Evolutionary conservation across 176 grass and related monocot species (phyloP).

Genomic region (Urochloa ruziziensis): DNA sequence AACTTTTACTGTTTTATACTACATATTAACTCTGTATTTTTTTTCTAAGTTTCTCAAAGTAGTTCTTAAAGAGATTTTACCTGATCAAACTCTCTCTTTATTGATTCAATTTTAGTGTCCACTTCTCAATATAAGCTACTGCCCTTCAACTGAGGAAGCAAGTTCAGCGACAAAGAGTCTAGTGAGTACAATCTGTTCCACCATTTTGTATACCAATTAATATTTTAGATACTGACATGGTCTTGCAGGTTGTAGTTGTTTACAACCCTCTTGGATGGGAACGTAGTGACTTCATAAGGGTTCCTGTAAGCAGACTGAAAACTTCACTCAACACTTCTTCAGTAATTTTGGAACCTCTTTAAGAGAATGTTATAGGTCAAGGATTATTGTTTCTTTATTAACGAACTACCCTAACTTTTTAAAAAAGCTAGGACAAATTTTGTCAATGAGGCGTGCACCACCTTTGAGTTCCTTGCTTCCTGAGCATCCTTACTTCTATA

Average conservation of each 20-base stretch:
- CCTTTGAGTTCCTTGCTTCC: background rate
- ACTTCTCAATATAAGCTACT: conserved; percentile 98
- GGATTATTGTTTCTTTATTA: background rate
- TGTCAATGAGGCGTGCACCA: background rate
- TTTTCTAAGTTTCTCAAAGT: background rate
- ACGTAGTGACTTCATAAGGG: conserved; percentile 60
- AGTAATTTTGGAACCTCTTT: background rate
- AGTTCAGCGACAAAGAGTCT: conserved; percentile 57
- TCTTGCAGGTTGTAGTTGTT: conserved; percentile 55
- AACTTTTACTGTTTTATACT: background rate
- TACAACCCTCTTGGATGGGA: conserved; percentile 92
- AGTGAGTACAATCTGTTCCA: conserved; percentile 48
- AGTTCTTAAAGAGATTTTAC: background rate
- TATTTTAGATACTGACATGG: background rate
- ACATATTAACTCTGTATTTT: background rate
- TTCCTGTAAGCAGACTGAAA: conserved; percentile 56
- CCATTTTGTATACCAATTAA: conserved; percentile 7
- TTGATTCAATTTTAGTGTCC: conserved; percentile 54
- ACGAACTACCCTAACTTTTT: background rate
- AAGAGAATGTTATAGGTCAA: background rate
- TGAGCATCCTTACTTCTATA: background rate
- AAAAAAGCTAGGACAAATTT: background rate
- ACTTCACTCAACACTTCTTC: background rate
- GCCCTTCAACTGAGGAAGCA: conserved; percentile 75
- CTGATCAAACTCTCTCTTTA: conserved; percentile 7